Conservation (phyloP, 768 basidiomycete genomes). For the Podaxis sp. region DNA sequence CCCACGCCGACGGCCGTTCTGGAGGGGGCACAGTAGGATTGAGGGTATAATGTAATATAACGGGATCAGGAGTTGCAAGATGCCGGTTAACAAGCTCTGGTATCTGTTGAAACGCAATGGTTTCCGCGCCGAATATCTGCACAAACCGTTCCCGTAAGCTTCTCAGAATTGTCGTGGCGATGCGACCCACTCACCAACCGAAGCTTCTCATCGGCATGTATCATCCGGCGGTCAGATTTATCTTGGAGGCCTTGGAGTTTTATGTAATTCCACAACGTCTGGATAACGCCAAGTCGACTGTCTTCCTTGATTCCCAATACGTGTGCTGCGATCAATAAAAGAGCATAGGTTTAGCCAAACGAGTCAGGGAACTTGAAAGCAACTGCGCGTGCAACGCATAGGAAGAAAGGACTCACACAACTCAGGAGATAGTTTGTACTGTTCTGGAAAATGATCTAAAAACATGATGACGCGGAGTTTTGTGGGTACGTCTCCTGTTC, state of each 20-base stretch:
- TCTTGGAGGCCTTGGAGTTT: slow-evolving; percentile 81
- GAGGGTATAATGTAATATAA: slow-evolving; percentile 73
- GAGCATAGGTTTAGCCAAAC: neutral
- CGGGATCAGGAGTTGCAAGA: slow-evolving; percentile 72
- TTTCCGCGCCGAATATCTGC: slow-evolving; percentile 71
- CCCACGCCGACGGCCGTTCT: slow-evolving; percentile 75
- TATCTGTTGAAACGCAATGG: slow-evolving; percentile 70
- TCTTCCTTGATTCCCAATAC: slow-evolving; percentile 82
- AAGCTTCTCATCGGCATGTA: slow-evolving; percentile 66
- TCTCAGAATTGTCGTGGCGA: neutral
- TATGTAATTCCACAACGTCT: slow-evolving; percentile 90
- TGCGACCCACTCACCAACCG: slow-evolving; percentile 42
- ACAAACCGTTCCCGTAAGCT: neutral
- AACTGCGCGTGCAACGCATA: neutral
- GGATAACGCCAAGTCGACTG: slow-evolving; percentile 74
- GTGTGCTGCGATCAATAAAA: slow-evolving; percentile 33
- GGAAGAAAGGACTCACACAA: slow-evolving; percentile 44
- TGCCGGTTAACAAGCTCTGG: slow-evolving; percentile 84
- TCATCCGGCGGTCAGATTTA: slow-evolving; percentile 68
- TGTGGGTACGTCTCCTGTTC: slow-evolving; percentile 76
- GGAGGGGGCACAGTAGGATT: slow-evolving; percentile 60
- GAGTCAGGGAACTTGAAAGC: neutral
- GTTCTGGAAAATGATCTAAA: slow-evolving; percentile 82
- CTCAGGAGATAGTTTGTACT: slow-evolving; percentile 75
- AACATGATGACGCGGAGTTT: slow-evolving; percentile 82